Evolutionary conservation across 2,329 filamentous ascomycete species (phyloP).

Genomic region (Cytospora chrysosperma): DNA sequence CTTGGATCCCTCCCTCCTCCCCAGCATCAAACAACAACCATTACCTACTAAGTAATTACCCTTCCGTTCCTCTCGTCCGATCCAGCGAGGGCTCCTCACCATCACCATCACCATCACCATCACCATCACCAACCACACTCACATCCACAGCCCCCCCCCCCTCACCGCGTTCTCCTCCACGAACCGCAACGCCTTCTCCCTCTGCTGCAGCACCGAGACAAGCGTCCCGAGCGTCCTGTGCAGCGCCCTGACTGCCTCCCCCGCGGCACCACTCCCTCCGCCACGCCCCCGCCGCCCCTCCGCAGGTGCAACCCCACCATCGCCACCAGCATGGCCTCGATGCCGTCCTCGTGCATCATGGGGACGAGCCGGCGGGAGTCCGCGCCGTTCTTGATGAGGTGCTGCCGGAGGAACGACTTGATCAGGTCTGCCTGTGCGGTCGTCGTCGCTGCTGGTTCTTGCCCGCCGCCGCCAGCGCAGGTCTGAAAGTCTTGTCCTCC

Average conservation of each 20-base stretch:
- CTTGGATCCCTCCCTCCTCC: too few species aligned
- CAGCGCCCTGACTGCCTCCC: neutral
- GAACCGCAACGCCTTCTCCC: neutral
- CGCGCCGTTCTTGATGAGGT: constrained; percentile 5
- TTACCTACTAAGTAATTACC: neutral
- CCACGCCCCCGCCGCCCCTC: neutral
- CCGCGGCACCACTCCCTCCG: neutral
- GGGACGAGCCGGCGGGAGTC: neutral
- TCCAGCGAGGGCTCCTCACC: neutral
- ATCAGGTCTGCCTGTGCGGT: constrained; percentile 3
- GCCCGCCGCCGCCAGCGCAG: neutral
- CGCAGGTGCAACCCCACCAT: constrained; percentile 7
- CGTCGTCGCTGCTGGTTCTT: neutral
- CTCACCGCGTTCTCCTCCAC: neutral
- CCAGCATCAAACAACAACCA: too few species aligned
- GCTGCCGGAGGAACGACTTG: constrained; percentile 5
- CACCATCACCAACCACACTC: too few species aligned
- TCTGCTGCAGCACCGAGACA: constrained; percentile 10
- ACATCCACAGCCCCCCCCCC: too few species aligned
- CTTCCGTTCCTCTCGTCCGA: neutral
- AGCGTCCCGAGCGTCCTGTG: constrained; percentile 10
- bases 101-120: neutral
- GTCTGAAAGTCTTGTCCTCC: neutral
- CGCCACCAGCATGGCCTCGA: constrained; percentile 5
- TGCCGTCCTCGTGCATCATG: neutral